Conservation (phyloP, 1,284 basidiomycete species). For the Malassezia pachydermatis region DNA sequence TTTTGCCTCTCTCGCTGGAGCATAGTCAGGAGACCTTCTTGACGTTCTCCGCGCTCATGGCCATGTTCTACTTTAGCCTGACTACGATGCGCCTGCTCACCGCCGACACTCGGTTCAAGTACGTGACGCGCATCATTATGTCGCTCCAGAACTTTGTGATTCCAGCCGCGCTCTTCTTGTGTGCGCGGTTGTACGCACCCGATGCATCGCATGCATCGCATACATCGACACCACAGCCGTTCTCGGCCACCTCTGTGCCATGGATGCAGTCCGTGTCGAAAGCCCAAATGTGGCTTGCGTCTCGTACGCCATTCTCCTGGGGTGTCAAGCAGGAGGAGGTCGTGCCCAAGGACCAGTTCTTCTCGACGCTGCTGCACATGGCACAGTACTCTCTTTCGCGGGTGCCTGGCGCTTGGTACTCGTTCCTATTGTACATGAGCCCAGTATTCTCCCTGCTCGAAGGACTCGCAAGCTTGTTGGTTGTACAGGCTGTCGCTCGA, state of each 20-base stretch:
- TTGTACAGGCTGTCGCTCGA: constrained; percentile 41
- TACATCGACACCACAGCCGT: constrained; percentile 10
- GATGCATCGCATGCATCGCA: constrained; percentile 19
- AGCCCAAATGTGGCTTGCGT: constrained; percentile 2
- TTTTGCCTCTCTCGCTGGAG: constrained; percentile 44
- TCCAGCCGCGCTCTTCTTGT: constrained; percentile 36
- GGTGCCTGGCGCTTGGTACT: constrained; percentile 41
- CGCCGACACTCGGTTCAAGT: constrained; percentile 24
- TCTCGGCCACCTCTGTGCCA: constrained; percentile 3
- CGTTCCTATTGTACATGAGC: constrained; percentile 33
- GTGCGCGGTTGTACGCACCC: constrained; percentile 42
- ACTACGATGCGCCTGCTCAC: constrained; percentile 35
- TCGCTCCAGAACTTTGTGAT: constrained; percentile 42
- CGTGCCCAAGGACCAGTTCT: not conserved
- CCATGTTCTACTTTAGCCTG: constrained; percentile 38
- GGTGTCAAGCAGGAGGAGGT: not conserved
- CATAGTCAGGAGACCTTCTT: constrained; percentile 44
- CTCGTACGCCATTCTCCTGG: not conserved
- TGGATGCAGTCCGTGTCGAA: constrained; percentile 12
- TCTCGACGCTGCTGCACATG: not conserved
- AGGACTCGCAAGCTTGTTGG: constrained; percentile 42
- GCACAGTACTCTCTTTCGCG: constrained; percentile 27
- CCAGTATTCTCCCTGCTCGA: constrained; percentile 45
- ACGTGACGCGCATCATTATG: constrained; percentile 32
- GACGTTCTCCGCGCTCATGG: constrained; percentile 42